Percentiles rank a stretch among this genome's conserved stretches.
Evolutionary conservation across 2,329 filamentous ascomycete species (phyloP).

Genomic region (Colletotrichum magnum): DNA sequence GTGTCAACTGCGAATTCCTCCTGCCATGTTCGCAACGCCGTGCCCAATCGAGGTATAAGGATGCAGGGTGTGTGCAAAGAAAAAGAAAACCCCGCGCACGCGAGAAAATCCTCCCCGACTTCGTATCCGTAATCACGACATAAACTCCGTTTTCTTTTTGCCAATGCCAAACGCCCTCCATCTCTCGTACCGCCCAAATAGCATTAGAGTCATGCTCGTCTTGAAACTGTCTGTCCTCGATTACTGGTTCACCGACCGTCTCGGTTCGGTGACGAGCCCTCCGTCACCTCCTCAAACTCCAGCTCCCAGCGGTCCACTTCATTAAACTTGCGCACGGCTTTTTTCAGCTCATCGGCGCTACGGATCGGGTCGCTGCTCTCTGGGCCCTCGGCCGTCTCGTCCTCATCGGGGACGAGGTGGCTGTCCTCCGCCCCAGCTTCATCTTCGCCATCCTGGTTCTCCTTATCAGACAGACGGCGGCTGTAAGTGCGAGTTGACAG

Average conservation of each 20-base stretch:
- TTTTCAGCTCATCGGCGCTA: slow-evolving; percentile 69
- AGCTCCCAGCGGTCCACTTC: slow-evolving; percentile 80
- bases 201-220: slow-evolving; percentile 7
- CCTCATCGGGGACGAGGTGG: slow-evolving; percentile 59
- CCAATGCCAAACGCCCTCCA: neutral
- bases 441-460: slow-evolving; percentile 62
- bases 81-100: neutral
- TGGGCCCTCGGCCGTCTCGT: slow-evolving; percentile 56
- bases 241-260: slow-evolving; percentile 58
- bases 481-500: slow-evolving; percentile 63
- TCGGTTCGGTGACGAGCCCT: slow-evolving; percentile 65
- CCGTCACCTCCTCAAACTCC: slow-evolving; percentile 75
- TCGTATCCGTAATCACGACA: slow-evolving; percentile 17
- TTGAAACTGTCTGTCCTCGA: neutral
- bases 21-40: slow-evolving; percentile 15
- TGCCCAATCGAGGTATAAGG: slow-evolving; percentile 5
- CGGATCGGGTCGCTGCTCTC: slow-evolving; percentile 45
- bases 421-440: slow-evolving; percentile 48
- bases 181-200: neutral
- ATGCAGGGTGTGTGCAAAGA: neutral
- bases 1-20: slow-evolving; percentile 12
- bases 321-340: slow-evolving; percentile 73
- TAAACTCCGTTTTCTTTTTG: slow-evolving; percentile 4
- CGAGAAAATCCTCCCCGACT: neutral
- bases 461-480: slow-evolving; percentile 68